These are phyloP conservation scores for Basidiobolus meristosporus DNA, from an alignment of 371 early-diverging fungal species.

Conservation along the genomic window DNA sequence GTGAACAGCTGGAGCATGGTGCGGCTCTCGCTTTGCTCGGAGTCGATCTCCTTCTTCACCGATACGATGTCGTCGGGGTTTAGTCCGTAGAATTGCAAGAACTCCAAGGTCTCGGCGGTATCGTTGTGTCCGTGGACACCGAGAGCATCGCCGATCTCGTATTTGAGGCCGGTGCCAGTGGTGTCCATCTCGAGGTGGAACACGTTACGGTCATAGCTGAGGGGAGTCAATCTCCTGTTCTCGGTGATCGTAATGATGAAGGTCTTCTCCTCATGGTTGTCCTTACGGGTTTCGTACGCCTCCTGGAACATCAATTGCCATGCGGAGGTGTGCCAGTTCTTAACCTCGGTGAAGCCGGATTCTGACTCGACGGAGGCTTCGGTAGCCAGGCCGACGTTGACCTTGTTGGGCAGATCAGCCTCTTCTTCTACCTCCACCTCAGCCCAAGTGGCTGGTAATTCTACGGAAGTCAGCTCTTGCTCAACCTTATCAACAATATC, in stretches of 20 bases:
- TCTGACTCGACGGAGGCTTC: conserved; percentile 12
- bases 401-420: conserved; percentile 16
- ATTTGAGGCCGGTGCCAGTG: conserved; percentile 49
- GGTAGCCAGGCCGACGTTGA: conserved; percentile 32
- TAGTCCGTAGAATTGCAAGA: conserved; percentile 52
- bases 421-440: conserved; percentile 17
- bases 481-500: conserved; percentile 4
- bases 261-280: conserved; percentile 31
- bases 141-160: conserved; percentile 82
- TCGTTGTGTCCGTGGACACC: conserved; percentile 87
- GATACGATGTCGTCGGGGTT: conserved; percentile 26
- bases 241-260: conserved; percentile 48
- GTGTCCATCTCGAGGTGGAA: conserved; percentile 92
- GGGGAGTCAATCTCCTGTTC: conserved; percentile 67
- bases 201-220: conserved; percentile 75
- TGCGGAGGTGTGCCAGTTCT: conserved; percentile 11
- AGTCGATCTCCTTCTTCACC: conserved; percentile 26
- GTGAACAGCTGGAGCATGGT: conserved; percentile 60
- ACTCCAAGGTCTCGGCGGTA: conserved; percentile 37
- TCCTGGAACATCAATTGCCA: conserved; percentile 61
- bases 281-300: conserved; percentile 30
- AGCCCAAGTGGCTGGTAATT: not conserved
- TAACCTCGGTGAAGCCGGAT: conserved; percentile 19
- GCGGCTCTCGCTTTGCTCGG: conserved; percentile 27
- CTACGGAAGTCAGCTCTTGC: conserved; percentile 5